Conservation (phyloP, 2,329 filamentous ascomycete species). For the Beauveria sp. region DNA sequence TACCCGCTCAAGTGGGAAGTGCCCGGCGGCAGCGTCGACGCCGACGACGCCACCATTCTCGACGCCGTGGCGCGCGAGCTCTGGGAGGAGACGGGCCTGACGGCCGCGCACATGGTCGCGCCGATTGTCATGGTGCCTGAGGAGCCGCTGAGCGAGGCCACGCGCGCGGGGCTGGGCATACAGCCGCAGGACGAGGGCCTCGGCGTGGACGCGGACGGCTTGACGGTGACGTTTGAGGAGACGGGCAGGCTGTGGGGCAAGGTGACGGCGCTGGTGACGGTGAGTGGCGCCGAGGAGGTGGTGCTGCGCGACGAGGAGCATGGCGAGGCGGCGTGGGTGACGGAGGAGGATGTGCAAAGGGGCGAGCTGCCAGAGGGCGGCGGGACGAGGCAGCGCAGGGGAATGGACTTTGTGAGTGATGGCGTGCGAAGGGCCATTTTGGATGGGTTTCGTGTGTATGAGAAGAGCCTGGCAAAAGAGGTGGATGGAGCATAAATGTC, state of each 20-base stretch:
- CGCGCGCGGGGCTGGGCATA: constrained; percentile 6
- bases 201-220: constrained; percentile 18
- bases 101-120: constrained; percentile 19
- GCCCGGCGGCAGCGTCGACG: constrained; percentile 32
- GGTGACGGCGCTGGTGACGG: constrained; percentile 22
- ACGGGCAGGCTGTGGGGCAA: constrained; percentile 23
- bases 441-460: constrained; percentile 24
- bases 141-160: not conserved
- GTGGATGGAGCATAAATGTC: too few relatives aligned
- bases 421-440: constrained; percentile 24
- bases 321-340: constrained; percentile 30
- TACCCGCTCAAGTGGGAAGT: constrained; percentile 17
- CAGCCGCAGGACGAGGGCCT: constrained; percentile 13
- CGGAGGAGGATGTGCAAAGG: constrained; percentile 25
- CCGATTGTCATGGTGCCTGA: constrained; percentile 14
- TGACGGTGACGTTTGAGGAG: constrained; percentile 17
- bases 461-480: not conserved
- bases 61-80: constrained; percentile 35
- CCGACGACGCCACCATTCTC: constrained; percentile 27
- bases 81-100: constrained; percentile 36
- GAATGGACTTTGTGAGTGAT: constrained; percentile 25
- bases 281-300: constrained; percentile 13
- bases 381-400: constrained; percentile 16
- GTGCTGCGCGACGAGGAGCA: constrained; percentile 24
- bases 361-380: constrained; percentile 14